Conservation (phyloP, 2,329 filamentous ascomycete species). For the Capronia coronata region DNA sequence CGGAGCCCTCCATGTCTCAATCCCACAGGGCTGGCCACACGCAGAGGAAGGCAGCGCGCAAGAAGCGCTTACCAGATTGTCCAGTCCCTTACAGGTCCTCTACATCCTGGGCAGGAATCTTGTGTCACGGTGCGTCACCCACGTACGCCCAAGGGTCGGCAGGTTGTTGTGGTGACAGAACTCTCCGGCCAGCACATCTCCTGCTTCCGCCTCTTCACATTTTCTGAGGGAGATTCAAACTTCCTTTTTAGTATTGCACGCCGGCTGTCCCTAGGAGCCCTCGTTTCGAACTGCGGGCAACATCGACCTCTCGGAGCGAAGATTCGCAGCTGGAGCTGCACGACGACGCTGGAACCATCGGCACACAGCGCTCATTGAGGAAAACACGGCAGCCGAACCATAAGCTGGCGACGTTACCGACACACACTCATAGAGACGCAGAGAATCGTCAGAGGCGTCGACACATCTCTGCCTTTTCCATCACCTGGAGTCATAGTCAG, state of each 20-base stretch:
- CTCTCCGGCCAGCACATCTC: constrained; percentile 7
- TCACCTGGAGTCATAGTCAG: not conserved
- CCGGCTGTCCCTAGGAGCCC: not conserved
- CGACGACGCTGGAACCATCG: no score
- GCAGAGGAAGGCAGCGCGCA: constrained; percentile 22
- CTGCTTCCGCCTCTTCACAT: constrained; percentile 6
- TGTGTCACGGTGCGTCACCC: constrained; percentile 23
- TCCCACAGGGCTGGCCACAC: constrained; percentile 7
- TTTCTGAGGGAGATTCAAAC: constrained; percentile 7
- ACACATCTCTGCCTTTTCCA: not conserved
- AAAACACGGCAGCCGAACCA: no score
- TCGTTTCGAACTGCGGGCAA: no score
- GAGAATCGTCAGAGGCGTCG: not conserved
- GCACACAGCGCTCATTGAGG: no score
- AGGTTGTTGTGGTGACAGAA: constrained; percentile 20
- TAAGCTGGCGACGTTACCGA: not conserved
- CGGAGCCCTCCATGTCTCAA: constrained; percentile 25
- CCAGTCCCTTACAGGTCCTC: constrained; percentile 18
- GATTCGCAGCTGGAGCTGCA: no score
- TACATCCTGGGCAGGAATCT: constrained; percentile 13
- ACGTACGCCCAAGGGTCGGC: constrained; percentile 9
- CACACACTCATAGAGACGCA: not conserved
- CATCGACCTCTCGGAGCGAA: not conserved
- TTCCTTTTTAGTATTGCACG: not conserved
- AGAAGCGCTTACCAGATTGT: constrained; percentile 23